These are phyloP conservation scores for Picea abies DNA, from an alignment of 83 land plant species.

Conservation along the genomic window DNA sequence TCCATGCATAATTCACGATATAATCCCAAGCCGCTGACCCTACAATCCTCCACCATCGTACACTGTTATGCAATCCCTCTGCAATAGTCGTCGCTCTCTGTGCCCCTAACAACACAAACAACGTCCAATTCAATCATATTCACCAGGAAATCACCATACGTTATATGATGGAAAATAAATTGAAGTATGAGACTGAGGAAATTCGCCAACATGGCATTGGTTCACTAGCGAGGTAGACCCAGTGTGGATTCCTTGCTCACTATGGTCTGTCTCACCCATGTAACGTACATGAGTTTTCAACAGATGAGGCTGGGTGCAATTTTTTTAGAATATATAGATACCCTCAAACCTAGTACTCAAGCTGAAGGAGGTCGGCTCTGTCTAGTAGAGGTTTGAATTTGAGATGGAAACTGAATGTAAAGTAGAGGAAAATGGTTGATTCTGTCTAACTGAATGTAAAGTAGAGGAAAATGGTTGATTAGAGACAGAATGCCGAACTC, in stretches of 20 bases:
- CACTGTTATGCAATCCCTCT: conserved; percentile 31
- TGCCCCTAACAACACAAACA: conserved; percentile 23
- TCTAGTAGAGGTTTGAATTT: too few relatives aligned
- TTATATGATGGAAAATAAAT: too few relatives aligned
- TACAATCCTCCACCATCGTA: conserved; percentile 21
- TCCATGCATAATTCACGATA: conserved; percentile 45
- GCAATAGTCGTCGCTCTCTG: conserved; percentile 38
- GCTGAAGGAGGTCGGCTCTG: not conserved
- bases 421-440: too few relatives aligned
- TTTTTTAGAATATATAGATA: too few relatives aligned
- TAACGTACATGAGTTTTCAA: not conserved
- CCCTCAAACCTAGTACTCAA: not conserved
- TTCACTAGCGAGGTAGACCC: too few relatives aligned
- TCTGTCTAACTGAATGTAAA: too few relatives aligned
- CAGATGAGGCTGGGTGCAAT: not conserved
- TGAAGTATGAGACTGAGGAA: too few relatives aligned
- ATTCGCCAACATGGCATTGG: too few relatives aligned
- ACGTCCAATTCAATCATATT: not conserved
- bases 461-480: too few relatives aligned
- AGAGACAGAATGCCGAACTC: not conserved
- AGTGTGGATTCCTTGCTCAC: not conserved
- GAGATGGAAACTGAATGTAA: too few relatives aligned
- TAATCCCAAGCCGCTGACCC: conserved; percentile 51
- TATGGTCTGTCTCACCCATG: not conserved
- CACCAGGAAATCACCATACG: not conserved